Evolutionary conservation across 2,329 filamentous ascomycete species (phyloP), one percentile per base, ranked within the genome.

Genomic region (Penicillium digitatum): DNA sequence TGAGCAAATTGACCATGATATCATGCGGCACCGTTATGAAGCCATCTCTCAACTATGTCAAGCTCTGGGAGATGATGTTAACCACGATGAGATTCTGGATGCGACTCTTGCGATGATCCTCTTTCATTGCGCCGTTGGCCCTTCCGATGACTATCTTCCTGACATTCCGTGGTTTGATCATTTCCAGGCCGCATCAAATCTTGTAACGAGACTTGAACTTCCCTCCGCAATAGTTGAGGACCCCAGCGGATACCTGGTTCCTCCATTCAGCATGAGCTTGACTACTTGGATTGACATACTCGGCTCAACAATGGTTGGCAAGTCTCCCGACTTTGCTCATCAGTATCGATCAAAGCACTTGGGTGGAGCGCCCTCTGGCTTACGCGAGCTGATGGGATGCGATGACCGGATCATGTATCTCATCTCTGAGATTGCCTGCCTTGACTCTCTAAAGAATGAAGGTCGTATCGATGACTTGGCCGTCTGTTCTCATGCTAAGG

Each of bases 121-220:
- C 78, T 95, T 96, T 80, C 91, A 96, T 71, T 94, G 89, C 76
- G 87, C 90, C 26, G 93, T 97, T 61, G 93, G 93, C 51, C 85
- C 89, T 66, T 86, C 88, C 34, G 88, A 94, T 65, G 90, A 96
- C 69, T 83, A 83, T 44, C 84, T 96, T 24, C 88, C 90, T 16
- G 92, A 97, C 70, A 95, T 97, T 65, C 87, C 92, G 22, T 99
- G 94, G 94, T 89, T 93, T 77, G 89, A 95, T 72, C 94, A 99
- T 78, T 96, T 97, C 78, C 88, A 95, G 72, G 92, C 92, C 3
- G 93, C 88, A 2, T 87, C 88, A 64, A 91, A 86, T 64, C 81
- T 97, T 50, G 89, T 96, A 26, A 84, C 89, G 70, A 92, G 90
- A 75, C 86, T 97, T 3, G 34, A 18, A 35, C 34, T 35, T 18